Percentiles rank a stretch among this genome's conserved stretches.
Conservation (phyloP, 176 grass and related monocot genomes). For the Ananas comosus region DNA sequence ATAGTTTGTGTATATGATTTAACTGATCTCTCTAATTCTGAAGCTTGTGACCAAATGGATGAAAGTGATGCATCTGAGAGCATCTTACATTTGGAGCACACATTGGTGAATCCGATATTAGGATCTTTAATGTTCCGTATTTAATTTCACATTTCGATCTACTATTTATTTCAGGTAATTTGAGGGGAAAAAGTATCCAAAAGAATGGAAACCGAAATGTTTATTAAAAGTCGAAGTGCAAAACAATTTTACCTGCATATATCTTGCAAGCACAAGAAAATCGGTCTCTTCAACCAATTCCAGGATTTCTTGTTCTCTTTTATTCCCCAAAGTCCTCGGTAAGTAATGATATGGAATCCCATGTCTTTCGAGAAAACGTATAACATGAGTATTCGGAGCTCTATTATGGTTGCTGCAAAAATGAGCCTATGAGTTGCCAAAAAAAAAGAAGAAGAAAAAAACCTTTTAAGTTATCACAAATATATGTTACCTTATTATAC, state of each 20-base stretch:
- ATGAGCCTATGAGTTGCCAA: not conserved
- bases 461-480: not conserved
- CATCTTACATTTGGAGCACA: no score
- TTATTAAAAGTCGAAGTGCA: not conserved
- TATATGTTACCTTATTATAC: conserved; percentile 61
- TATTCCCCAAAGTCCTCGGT: conserved; percentile 48
- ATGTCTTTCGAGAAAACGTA: conserved; percentile 71
- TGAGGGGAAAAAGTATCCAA: no score
- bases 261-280: conserved; percentile 93
- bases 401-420: conserved; percentile 72
- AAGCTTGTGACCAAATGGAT: no score
- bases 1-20: no score
- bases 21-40: no score
- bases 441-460: not conserved
- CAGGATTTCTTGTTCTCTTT: conserved; percentile 73
- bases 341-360: conserved; percentile 83
- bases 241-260: conserved; percentile 71
- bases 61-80: no score
- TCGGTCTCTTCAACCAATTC: conserved; percentile 60
- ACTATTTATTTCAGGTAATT: no score
- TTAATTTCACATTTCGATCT: no score
- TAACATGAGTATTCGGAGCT: conserved; percentile 55
- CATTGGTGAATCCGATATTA: no score
- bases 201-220: no score
- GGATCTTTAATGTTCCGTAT: no score